Evolutionary conservation across 1,284 basidiomycete species (phyloP).

Genomic region (Ceratobasidium sp.): DNA sequence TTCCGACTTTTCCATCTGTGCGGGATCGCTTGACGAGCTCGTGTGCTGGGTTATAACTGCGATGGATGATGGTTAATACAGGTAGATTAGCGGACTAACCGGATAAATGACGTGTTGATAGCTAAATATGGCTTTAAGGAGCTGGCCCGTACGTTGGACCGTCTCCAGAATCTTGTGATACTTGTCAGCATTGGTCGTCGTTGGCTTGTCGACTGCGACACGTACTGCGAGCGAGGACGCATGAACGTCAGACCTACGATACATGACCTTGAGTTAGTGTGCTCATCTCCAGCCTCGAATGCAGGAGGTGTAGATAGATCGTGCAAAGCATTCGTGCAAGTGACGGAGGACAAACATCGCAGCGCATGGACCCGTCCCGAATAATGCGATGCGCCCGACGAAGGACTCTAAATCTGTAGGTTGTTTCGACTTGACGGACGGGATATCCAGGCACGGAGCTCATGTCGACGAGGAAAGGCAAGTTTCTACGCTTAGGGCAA

Average conservation of each 20-base stretch:
- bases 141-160: slow-evolving; percentile 58
- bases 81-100: not conserved
- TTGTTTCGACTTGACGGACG: slow-evolving; percentile 17
- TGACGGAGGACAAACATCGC: slow-evolving; percentile 61
- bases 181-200: slow-evolving; percentile 65
- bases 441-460: slow-evolving; percentile 2
- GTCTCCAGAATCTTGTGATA: slow-evolving; percentile 61
- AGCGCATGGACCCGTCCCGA: slow-evolving; percentile 60
- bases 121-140: slow-evolving; percentile 61
- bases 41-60: slow-evolving; percentile 65
- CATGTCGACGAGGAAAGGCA: slow-evolving; percentile 53
- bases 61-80: slow-evolving; percentile 47
- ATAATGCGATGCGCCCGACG: slow-evolving; percentile 56
- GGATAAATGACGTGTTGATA: slow-evolving; percentile 53
- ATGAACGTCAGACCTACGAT: slow-evolving; percentile 16
- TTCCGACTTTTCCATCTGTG: slow-evolving; percentile 61
- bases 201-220: slow-evolving; percentile 66
- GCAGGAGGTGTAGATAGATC: slow-evolving; percentile 63
- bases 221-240: slow-evolving; percentile 51
- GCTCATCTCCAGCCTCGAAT: slow-evolving; percentile 56
- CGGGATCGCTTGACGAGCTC: slow-evolving; percentile 65
- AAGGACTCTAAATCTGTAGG: not conserved
- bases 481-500: slow-evolving; percentile 55
- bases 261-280: not conserved
- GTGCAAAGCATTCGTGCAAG: slow-evolving; percentile 64